Base-by-base conservation (phyloP, 1,284 basidiomycete species). In the Tylopilus sp. region DNA sequence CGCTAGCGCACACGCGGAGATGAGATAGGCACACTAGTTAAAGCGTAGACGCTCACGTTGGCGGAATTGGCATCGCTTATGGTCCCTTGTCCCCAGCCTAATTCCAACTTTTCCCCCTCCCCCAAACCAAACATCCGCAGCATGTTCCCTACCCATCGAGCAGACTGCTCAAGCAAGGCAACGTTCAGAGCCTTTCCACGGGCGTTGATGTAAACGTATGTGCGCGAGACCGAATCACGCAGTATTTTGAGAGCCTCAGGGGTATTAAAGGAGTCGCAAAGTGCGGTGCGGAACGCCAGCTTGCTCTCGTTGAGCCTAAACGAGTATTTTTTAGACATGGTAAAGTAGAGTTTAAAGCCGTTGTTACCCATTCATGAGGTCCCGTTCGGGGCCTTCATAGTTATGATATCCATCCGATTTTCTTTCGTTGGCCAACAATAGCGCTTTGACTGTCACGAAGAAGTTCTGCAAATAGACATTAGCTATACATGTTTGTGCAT, bases 221-320 rank as follows among this genome's bases (percentile, higher is more conserved):
- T 85, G 46, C 82, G 79, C n/a, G 88, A 89, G 23, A 99, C 84
- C 26, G 98, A 74, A 53, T 95, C 88, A 12, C 91, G 78, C 12
- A 99, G 71, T 46, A 84, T 73, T 56, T 81, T 78, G 38, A 99
- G 71, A 0, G 93, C 96, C 13, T 74, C 76, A 1, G 94, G 92
- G 0, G 96, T 99, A 70, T 99, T 96, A 77, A 99, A 97, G 1
- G 94, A 97, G 69, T 99, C 96, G 71, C 91, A 97, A 48, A 99
- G 83, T 0, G 95, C 91, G n/a, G 73, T 75, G 46, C 92, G 85
- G 79, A 99, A 97, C 2, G 79, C 75, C 36, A 78, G 61, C 69
- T 96, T 95, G 31, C 86, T 82, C 43, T 82, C 74, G 57, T 89
- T 77, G 36, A 97, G 76, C 56, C 89, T 92, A 56, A 38, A 53